Conservation (phyloP, 139 green algal species). For the Chlamydomonas applanata region DNA sequence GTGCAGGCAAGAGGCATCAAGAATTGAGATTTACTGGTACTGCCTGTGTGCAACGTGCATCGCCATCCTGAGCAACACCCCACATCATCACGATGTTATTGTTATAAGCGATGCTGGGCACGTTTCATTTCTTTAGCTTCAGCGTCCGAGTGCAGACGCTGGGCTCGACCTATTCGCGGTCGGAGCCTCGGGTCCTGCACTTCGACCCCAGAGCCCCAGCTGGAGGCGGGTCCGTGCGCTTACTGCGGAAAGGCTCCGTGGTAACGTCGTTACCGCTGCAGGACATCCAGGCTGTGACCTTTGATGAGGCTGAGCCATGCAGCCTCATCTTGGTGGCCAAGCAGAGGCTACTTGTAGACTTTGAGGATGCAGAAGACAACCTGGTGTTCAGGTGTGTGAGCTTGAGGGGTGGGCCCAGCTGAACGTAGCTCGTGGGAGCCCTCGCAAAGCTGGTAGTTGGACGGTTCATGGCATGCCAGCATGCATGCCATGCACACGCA, state of each 20-base stretch:
- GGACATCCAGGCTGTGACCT: constrained; percentile 24
- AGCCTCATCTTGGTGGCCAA: constrained; percentile 40
- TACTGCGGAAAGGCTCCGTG: constrained; percentile 1
- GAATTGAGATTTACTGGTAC: no score
- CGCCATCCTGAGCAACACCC: no score
- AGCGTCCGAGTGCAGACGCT: no score
- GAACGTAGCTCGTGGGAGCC: no score
- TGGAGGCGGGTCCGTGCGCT: neutral
- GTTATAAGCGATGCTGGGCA: neutral
- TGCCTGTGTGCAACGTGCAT: no score
- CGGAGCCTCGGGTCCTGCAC: constrained; percentile 45
- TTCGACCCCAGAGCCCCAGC: constrained; percentile 34
- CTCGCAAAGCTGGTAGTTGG: no score
- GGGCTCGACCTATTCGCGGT: constrained; percentile 19
- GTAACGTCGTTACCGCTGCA: neutral
- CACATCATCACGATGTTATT: no score
- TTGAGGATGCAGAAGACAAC: constrained; percentile 45
- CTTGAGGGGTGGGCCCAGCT: no score
- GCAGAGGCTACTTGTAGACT: constrained; percentile 41
- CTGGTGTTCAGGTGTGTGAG: constrained; percentile 38
- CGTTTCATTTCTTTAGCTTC: constrained; percentile 4
- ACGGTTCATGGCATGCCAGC: neutral
- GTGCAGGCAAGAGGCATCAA: no score
- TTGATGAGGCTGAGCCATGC: constrained; percentile 43
- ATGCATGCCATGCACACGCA: no score